Conservation (phyloP, 1,139 yeast genomes). For the Zhuliangozyma parablackwelliae region DNA sequence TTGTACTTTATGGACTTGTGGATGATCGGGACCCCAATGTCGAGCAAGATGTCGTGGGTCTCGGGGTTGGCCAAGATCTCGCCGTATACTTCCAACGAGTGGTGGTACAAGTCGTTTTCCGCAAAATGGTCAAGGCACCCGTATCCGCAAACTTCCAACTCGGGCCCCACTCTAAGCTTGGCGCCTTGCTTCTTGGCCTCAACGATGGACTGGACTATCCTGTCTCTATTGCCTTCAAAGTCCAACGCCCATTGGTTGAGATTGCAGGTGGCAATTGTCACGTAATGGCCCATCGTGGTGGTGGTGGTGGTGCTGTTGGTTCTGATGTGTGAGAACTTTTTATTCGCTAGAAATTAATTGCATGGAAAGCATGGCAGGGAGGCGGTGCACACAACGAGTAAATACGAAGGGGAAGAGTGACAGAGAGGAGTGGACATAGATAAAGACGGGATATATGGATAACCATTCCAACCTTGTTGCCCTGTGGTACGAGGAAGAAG, state of each 20-base stretch:
- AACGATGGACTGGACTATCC: constrained; percentile 76
- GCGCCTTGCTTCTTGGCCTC: constrained; percentile 78
- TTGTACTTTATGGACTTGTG: constrained; percentile 88
- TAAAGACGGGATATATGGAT: too few relatives aligned
- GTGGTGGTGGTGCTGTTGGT: background rate
- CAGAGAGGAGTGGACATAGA: too few relatives aligned
- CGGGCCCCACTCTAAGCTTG: constrained; percentile 90
- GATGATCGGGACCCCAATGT: constrained; percentile 90
- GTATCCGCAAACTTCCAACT: constrained; percentile 87
- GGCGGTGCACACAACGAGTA: too few relatives aligned
- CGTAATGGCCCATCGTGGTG: constrained; percentile 46
- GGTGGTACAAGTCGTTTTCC: constrained; percentile 83
- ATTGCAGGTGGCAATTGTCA: constrained; percentile 61
- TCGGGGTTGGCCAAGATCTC: constrained; percentile 63
- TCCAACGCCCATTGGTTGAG: constrained; percentile 99
- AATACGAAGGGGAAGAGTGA: too few relatives aligned
- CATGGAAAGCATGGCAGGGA: too few relatives aligned
- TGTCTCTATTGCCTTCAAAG: constrained; percentile 92
- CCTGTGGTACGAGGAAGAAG: too few relatives aligned
- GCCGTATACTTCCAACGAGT: constrained; percentile 91
- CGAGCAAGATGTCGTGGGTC: constrained; percentile 74
- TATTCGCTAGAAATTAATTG: too few relatives aligned
- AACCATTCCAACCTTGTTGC: too few relatives aligned
- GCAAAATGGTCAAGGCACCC: constrained; percentile 95
- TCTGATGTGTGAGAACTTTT: too few relatives aligned